Evolutionary conservation across 1,139 yeast genomes (phyloP), one percentile per base, ranked within the genome.

Genomic region (Pneumocystis murina): DNA sequence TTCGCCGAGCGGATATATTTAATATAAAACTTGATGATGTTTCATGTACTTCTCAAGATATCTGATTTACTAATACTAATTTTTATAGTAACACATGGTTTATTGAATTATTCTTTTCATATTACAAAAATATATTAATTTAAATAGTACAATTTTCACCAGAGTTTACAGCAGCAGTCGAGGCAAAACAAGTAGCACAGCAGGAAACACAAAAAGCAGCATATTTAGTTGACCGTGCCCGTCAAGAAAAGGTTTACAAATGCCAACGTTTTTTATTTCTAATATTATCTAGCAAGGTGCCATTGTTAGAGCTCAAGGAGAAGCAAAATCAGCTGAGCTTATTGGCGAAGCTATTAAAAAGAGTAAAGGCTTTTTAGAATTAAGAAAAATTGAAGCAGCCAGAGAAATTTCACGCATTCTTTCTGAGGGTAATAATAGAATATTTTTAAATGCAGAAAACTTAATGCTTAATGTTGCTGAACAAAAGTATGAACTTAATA

Each of bases 141-240:
- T 60, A 97, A 1, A 87, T 79, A 72, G 94, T 92, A 97, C 88
- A 97, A 1, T 92, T 92, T 75, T 87, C 96, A 2, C 99, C 99
- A 35, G 98, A 92, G 76, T 92, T 92, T 76, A 91, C 97, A 64
- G 85, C 86, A 61, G 98, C 99, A 1, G 99, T 92, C 63, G 99
- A 92, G 78, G 96, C 97, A 66, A 92, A 92, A 77, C 98, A 92
- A 78, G 92, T 92, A 75, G 98, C 99, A 43, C 98, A 94, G 77
- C 99, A 92, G 78, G 98, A 92, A 75, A 97, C 98, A 38, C 97
- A 92, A 78, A 84, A 96, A 75, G 97, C 98, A 16, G 97, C 97
- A 0, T 94, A 91, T 70, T 80, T 92, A 62, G 98, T 92, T 64
- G 98, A 92, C 75, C 88, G 91, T 73, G 98, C 99, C 20, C 84